Conservation (phyloP, 805 yeast species). For the Hanseniaspora nectarophila region DNA sequence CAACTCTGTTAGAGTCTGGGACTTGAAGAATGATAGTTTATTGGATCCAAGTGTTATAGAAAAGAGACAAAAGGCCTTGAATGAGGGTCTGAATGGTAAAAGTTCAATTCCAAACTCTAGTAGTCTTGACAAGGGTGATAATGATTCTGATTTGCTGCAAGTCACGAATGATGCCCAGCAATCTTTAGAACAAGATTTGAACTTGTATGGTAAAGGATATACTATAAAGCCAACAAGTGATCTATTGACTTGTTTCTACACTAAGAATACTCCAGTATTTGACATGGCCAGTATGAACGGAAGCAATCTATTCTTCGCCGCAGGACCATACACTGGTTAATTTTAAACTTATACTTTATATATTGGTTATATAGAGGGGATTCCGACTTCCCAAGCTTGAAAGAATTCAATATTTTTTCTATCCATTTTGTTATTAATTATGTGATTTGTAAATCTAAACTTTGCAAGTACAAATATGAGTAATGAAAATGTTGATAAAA, state of each 20-base stretch:
- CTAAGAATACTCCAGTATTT: slow-evolving; percentile 88
- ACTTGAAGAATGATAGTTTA: slow-evolving; percentile 69
- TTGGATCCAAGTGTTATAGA: slow-evolving; percentile 63
- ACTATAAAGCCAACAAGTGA: slow-evolving; percentile 77
- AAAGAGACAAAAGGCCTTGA: slow-evolving; percentile 35
- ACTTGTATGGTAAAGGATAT: slow-evolving; percentile 42
- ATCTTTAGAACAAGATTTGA: slow-evolving; percentile 27
- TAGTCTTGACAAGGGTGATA: background rate
- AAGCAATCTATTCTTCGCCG: slow-evolving; percentile 82
- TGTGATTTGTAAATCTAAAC: background rate
- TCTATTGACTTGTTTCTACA: slow-evolving; percentile 84
- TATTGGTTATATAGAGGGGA: background rate
- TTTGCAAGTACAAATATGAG: background rate
- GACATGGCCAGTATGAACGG: slow-evolving; percentile 76
- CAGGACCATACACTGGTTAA: slow-evolving; percentile 61
- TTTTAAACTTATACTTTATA: background rate
- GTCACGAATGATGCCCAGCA: slow-evolving; percentile 18
- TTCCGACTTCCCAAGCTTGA: slow-evolving; percentile 6
- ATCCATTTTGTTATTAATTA: slow-evolving; percentile 7
- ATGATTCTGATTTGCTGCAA: slow-evolving; percentile 14
- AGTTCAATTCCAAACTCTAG: slow-evolving; percentile 11
- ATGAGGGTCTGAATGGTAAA: slow-evolving; percentile 18
- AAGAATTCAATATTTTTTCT: slow-evolving; percentile 8
- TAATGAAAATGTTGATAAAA: background rate
- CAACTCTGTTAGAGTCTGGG: slow-evolving; percentile 91